Base-by-base conservation (phyloP, 2,329 filamentous ascomycete species). In the Exophiala spinifera region DNA sequence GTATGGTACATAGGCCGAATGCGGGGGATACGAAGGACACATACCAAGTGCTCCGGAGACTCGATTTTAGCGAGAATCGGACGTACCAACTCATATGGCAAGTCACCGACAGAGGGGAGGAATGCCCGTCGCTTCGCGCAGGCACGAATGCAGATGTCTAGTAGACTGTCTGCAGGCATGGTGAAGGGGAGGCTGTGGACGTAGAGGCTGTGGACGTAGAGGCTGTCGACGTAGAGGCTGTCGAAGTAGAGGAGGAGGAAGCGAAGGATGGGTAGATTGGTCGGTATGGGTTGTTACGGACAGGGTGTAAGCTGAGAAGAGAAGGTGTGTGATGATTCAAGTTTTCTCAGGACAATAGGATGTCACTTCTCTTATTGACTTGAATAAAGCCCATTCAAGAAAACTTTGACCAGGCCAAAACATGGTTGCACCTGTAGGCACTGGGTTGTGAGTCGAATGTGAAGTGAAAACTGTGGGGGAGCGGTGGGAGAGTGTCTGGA, bases 41-140 rank as follows among this genome's bases (percentile, higher is more conserved):
- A 67, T 64, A 83, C 85, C 28, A 97, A 82, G 68, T 95, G 91
- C 42, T 80, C 73, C 1, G 91, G 85, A 60, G 80, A 86, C 50
- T 87, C 83, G 52, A 97, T 75, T 53, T 84, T 85, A 48, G 81
- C 66, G 28, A 97, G 82, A 37, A 96, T 81, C 1, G 83, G 79
- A 6, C 80, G 77, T 48, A 88, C 80, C 59, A 86, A 74, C 20
- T 79, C 72, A 71, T 87, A 89, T 2, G 86, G 83, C 36, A 91
- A 75, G 53, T 85, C 80, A 61, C 88, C 89, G 42, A 96, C 76
- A 68, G 89, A 85, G 43, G 78, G 78, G 52, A 96, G 78, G 52
- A 75, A 76, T 79, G 60, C 51, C 17, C 63, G 57, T 25, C 65
- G 64, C 43, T 62, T 61, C 19, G 59, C 56, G 25, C 61, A 64